These are phyloP conservation scores for Silybum marianum DNA, from an alignment of 129 eudicot species.

Conservation along the genomic window DNA sequence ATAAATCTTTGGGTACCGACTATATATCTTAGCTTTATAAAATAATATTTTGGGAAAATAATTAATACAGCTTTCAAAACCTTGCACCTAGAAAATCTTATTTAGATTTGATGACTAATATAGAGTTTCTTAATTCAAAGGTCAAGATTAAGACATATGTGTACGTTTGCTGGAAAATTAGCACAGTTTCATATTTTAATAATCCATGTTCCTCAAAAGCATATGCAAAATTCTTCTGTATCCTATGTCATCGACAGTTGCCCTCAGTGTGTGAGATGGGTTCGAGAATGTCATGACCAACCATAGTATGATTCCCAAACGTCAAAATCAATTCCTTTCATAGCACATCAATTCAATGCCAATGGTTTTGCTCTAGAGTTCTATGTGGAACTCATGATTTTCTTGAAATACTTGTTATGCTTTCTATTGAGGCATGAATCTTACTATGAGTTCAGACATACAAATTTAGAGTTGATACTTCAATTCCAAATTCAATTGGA, in stretches of 20 bases:
- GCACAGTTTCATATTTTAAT: neutral
- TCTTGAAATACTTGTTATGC: neutral
- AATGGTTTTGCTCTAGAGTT: neutral
- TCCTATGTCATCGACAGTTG: neutral
- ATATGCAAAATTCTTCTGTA: neutral
- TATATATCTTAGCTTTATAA: neutral
- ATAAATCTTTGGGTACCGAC: neutral
- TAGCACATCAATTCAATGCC: neutral
- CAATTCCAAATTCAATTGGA: constrained; percentile 3
- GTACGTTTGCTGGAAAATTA: neutral
- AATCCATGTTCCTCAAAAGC: neutral
- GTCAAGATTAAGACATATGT: neutral
- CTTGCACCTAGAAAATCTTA: neutral
- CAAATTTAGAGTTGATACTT: neutral
- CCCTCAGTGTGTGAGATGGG: neutral
- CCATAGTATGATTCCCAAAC: neutral
- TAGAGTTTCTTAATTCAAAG: neutral
- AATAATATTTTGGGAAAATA: neutral
- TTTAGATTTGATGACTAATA: neutral
- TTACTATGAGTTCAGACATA: neutral
- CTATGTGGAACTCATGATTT: neutral
- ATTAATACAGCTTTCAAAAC: neutral
- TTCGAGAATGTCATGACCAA: neutral
- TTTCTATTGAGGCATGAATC: constrained; percentile 4
- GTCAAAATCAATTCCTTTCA: neutral